Percentiles rank a stretch among this genome's conserved stretches.
phyloP scores from a whole-genome alignment of 2,329 filamentous ascomycete species.

The Hymenoscyphus occultus region DNA sequence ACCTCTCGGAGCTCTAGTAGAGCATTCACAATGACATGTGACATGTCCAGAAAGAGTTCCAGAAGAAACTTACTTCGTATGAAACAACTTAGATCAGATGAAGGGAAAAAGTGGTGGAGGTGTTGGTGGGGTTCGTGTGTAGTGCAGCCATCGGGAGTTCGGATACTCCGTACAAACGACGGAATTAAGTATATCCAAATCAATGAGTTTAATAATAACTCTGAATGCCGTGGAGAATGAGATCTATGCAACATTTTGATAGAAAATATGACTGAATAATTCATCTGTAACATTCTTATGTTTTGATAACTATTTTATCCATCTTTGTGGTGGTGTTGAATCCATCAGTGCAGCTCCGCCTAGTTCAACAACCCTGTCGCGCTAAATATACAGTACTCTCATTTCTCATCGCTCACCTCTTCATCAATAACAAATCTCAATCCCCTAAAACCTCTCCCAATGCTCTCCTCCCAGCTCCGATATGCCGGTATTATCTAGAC shows the following conservation, averaged over 20 bases:
- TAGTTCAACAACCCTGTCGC: not conserved
- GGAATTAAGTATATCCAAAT: not conserved
- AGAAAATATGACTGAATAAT: not conserved
- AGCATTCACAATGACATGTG: too few relatives aligned
- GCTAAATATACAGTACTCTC: slow-evolving; percentile 11
- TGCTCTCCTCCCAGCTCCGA: slow-evolving; percentile 10
- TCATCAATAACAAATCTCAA: slow-evolving; percentile 11
- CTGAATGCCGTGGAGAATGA: not conserved
- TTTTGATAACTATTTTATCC: not conserved
- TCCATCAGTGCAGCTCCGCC: not conserved
- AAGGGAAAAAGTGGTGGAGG: too few relatives aligned
- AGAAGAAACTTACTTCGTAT: not conserved
- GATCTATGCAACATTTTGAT: not conserved
- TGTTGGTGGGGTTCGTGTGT: too few relatives aligned
- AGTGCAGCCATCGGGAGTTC: not conserved
- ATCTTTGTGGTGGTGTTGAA: not conserved
- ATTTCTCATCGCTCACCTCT: slow-evolving; percentile 14
- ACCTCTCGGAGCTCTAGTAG: too few relatives aligned
- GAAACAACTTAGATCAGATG: not conserved
- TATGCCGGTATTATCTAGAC: slow-evolving; percentile 15
- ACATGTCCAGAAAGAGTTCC: too few relatives aligned
- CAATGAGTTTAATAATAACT: not conserved
- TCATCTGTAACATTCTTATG: not conserved
- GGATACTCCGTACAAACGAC: not conserved
- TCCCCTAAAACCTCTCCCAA: slow-evolving; percentile 1